Evolutionary conservation across 371 early-diverging fungal genomes (phyloP).

Genomic region (Quaeritorhiza haematococci): DNA sequence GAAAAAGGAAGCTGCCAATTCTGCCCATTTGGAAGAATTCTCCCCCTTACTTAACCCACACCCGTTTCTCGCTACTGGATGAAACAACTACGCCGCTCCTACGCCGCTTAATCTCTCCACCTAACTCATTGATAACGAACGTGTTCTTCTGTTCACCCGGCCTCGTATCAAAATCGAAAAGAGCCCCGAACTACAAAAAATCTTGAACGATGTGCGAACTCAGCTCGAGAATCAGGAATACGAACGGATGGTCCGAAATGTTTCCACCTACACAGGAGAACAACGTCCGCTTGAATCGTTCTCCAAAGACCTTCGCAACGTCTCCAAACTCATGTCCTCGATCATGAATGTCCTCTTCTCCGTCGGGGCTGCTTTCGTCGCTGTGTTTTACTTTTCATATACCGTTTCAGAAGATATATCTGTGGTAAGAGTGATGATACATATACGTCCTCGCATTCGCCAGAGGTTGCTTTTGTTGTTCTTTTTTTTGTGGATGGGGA

Average conservation of each 20-base stretch:
- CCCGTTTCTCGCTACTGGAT: no score
- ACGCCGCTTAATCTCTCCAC: no score
- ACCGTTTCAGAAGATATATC: slow-evolving; percentile 53
- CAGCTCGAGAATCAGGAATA: slow-evolving; percentile 29
- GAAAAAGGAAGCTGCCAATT: no score
- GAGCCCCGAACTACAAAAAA: slow-evolving; percentile 14
- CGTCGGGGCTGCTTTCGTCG: slow-evolving; percentile 57
- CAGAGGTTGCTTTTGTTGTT: not conserved
- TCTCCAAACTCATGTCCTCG: slow-evolving; percentile 46
- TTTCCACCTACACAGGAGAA: no score
- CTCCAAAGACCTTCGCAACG: no score
- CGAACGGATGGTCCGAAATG: slow-evolving; percentile 19
- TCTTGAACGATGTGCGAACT: slow-evolving; percentile 18
- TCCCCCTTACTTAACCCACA: no score
- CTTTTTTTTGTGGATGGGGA: not conserved
- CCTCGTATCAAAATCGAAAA: no score
- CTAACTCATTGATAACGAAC: no score
- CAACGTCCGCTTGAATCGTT: no score
- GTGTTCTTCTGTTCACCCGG: no score
- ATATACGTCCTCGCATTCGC: slow-evolving; percentile 1
- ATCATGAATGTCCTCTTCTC: slow-evolving; percentile 62
- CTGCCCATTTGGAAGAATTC: no score
- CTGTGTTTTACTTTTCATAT: slow-evolving; percentile 49
- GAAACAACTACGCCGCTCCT: no score
- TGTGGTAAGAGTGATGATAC: slow-evolving; percentile 40